Percentiles rank a stretch among this genome's conserved stretches.
phyloP scores from a whole-genome alignment of 2,329 filamentous ascomycete genomes.

The Elsinoe necatrix region DNA sequence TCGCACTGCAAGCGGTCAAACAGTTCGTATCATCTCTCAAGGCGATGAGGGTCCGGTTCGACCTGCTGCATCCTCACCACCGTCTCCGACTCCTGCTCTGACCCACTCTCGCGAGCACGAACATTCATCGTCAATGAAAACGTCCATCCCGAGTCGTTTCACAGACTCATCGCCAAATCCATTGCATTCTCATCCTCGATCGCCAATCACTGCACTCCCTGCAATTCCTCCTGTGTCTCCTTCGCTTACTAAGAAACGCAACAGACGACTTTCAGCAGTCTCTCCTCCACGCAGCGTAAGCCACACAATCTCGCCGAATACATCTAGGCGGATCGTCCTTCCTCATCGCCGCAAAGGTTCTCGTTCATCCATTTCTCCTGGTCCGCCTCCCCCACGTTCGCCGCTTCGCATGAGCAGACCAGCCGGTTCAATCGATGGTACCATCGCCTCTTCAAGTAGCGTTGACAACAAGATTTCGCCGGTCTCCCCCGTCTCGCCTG shows the following conservation, averaged over 20 bases:
- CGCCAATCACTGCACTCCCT: slow-evolving; percentile 5
- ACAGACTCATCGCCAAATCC: slow-evolving; percentile 8
- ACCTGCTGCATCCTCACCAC: slow-evolving; percentile 27
- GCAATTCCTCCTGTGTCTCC: neutral
- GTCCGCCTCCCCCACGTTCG: slow-evolving; percentile 29
- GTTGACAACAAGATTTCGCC: neutral
- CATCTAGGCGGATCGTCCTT: neutral
- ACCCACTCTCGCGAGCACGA: neutral
- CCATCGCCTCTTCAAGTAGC: neutral
- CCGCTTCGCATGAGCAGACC: slow-evolving; percentile 22
- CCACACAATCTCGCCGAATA: neutral
- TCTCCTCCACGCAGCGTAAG: slow-evolving; percentile 14
- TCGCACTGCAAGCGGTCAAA: slow-evolving; percentile 1
- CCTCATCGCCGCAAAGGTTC: neutral
- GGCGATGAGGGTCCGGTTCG: slow-evolving; percentile 23
- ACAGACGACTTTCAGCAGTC: slow-evolving; percentile 24
- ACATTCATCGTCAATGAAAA: neutral
- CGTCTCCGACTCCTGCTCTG: slow-evolving; percentile 24
- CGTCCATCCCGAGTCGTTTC: neutral
- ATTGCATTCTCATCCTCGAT: slow-evolving; percentile 15
- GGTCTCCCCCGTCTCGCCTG: neutral
- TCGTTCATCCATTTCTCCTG: slow-evolving; percentile 25
- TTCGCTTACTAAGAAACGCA: neutral
- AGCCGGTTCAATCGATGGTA: slow-evolving; percentile 11
- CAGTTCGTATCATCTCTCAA: slow-evolving; percentile 13